Evolutionary conservation across 2,329 filamentous ascomycete species (phyloP), one percentile per base, ranked within the genome.

Genomic region (Neoscytalidium dimidiatum): DNA sequence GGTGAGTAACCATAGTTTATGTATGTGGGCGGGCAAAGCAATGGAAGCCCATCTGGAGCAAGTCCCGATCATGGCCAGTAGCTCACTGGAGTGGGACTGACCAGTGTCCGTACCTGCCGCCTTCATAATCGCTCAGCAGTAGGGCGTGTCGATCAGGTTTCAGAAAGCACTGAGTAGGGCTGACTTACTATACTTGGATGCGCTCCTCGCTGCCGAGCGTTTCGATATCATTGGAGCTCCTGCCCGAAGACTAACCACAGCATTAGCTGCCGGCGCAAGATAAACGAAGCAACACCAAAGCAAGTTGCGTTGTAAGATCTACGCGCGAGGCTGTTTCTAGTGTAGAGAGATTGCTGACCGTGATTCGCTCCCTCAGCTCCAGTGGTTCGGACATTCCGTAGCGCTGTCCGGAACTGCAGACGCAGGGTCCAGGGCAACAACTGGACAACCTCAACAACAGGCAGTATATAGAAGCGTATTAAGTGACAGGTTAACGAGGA

Each of bases 181-280:
- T 38, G n/a, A 33, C 58, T 28, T 62, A 62, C 58, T 62, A 62
- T n/a, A 62, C 58, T 51, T 51, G 43, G 14, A 51, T 38, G n/a
- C 51, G 43, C 23, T 62, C 58, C 31, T 29, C 44, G 44, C 44
- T 49, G 17, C 21, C 44, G 23, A 60, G 56, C 26, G 38, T 60
- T 13, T 60, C 56, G 11, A 44, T 28, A 46, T 60, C 56, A 60
- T 60, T 60, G 56, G 56, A 60, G 56, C 41, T 60, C 35, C 41
- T 44, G 28, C 19, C 9, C 19, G 56, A 60, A 26, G 17, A 9
- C 56, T 60, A 43, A 46, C 35, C 56, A 60, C 56, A 46, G 28
- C 56, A 60, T 60, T 60, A 60, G 56, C 28, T 60, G 26, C 56
- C 56, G 56, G 41, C 38, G 56, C 56, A 60, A 21, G 56, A 19